Evolutionary conservation across 352 stramenopile species (phyloP), one percentile per base, ranked within the genome.

Genomic region (Globisporangium takayamanum): DNA sequence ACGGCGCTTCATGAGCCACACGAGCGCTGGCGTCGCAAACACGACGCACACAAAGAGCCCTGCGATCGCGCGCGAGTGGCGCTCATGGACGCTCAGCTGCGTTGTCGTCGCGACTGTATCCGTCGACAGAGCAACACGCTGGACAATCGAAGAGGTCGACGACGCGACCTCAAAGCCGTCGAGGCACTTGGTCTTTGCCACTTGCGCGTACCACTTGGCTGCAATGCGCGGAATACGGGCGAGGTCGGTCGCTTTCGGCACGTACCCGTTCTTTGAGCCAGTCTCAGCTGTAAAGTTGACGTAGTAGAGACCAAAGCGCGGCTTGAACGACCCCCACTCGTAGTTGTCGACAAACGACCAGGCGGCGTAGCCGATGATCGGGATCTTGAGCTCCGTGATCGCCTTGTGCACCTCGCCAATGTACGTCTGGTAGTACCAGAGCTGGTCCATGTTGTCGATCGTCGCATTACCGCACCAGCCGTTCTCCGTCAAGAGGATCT

Each of bases 281-380:
- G 61, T 74, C 2, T 69, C 18, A 0, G 60, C 55, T 37, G 70
- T 72, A 49, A 72, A 84, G 53, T 87, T 76, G 50, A 83, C 74
- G 57, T 83, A 80, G 55, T 77, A 81, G 15, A 86, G 55, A 2
- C 73, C 78, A 51, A 81, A 85, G 10, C 78, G 74, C 33, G 66
- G 74, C 37, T 77, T 70, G 69, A 78, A 89, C 14, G 76, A 86
- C 1, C 89, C 78, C 92, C 92, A 98, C 69, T 98, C 94, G 66
- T 97, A 98, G 62, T 98, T 98, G 65, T 98, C 90, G 46, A 98
- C 61, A 45, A 99, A 87, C 51, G 82, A 94, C 95, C 92, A 98
- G 14, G 82, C 88, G 69, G 90, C 98, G 71, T 97, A 98, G 5
- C 89, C 93, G 53, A 87, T 73, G 36, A 98, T 63, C 26, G 80